Conservation (phyloP, 78 protist species). For the Isochrysis galbana region DNA sequence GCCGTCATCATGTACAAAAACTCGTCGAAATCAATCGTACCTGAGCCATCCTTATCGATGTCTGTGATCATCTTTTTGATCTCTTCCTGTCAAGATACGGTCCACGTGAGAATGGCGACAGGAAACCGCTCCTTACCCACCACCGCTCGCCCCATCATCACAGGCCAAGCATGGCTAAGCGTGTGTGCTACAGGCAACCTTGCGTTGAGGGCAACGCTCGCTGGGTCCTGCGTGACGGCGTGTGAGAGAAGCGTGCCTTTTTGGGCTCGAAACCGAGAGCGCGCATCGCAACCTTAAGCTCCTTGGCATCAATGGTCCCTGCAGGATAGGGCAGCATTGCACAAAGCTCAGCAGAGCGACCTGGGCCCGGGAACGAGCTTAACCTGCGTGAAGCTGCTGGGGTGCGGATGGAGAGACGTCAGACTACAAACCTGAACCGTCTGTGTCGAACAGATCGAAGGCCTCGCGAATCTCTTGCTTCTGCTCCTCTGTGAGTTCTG, state of each 20-base stretch:
- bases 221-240: no score
- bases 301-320: conserved; percentile 93
- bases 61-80: conserved; percentile 80
- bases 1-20: conserved; percentile 89
- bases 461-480: conserved; percentile 76
- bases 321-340: background rate
- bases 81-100: conserved; percentile 65
- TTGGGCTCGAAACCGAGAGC: conserved; percentile 95
- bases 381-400: no score
- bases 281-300: conserved; percentile 93
- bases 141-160: no score
- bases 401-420: no score
- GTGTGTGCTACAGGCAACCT: no score
- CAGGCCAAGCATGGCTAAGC: no score
- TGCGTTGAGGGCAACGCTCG: no score
- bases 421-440: conserved; percentile 59
- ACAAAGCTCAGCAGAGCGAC: no score
- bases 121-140: background rate
- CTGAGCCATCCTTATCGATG: conserved; percentile 83
- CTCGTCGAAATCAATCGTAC: conserved; percentile 82
- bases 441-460: conserved; percentile 70
- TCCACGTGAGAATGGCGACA: background rate
- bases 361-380: no score
- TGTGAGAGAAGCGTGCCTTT: conserved; percentile 56
- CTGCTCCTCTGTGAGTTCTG: conserved; percentile 72